Conservation (phyloP, 78 protist species). For the Guillardia theta region DNA sequence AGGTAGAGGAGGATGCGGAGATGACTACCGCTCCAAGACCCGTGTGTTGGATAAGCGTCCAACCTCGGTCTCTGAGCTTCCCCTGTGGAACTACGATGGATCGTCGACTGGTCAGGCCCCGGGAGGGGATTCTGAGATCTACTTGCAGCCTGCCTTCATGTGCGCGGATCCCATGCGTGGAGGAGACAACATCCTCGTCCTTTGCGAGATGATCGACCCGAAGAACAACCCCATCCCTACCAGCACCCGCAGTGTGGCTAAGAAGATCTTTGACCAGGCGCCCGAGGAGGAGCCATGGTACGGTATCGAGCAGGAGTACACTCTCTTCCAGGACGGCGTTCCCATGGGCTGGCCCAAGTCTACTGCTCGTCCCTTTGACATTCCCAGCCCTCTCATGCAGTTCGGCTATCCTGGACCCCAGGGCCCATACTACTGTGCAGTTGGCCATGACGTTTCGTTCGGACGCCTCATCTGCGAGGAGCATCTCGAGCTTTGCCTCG, state of each 20-base stretch:
- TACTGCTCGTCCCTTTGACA: neutral
- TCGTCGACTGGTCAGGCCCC: constrained; percentile 77
- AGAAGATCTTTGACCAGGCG: neutral
- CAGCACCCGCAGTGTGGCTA: constrained; percentile 52
- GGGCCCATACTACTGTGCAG: constrained; percentile 90
- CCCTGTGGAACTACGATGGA: constrained; percentile 62
- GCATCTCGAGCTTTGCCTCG: constrained; percentile 65
- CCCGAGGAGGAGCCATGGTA: constrained; percentile 68
- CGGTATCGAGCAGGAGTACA: constrained; percentile 90
- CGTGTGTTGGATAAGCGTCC: neutral
- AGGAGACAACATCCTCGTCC: constrained; percentile 71
- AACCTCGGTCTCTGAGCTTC: neutral
- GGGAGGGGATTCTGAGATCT: constrained; percentile 81
- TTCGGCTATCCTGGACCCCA: constrained; percentile 76
- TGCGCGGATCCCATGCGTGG: constrained; percentile 80
- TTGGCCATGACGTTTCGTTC: constrained; percentile 66
- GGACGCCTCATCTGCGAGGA: constrained; percentile 70
- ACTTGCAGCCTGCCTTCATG: constrained; percentile 72
- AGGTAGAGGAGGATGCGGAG: constrained; percentile 52
- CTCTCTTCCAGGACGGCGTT: constrained; percentile 47
- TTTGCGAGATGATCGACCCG: constrained; percentile 64
- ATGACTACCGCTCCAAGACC: constrained; percentile 68
- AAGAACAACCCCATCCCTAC: constrained; percentile 59
- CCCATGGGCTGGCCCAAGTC: constrained; percentile 29
- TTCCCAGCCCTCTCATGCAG: neutral